Evolutionary conservation across 1,284 basidiomycete species (phyloP), one percentile per base, ranked within the genome.

Genomic region (Xerocomus tenax): DNA sequence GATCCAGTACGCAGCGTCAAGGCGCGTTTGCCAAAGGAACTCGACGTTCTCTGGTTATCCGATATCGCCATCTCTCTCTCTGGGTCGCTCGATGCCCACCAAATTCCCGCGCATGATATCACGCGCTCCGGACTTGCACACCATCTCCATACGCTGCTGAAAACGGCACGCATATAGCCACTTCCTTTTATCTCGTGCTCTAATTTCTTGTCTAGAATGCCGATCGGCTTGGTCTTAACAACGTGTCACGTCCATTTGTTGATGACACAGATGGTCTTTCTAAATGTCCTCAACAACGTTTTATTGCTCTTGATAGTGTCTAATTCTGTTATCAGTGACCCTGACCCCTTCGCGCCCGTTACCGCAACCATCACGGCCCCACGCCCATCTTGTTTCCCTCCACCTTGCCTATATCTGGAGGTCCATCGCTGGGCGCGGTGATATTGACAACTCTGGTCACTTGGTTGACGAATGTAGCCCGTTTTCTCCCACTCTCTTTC

Each of bases 401-500:
- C 71, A 82, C 53, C 66, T 84, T 23, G 61, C 69, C 51, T 83
- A 78, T 63, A 63, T 64, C 43, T 82, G 78, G 74, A 67, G 66
- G 59, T 72, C 70, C 10, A 48, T 54, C 39, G 15, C 45, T 25
- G 38, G 48, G 40, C 29, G 46, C 40, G 47, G 38, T 43, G 52
- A 61, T 19, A 18, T 12, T 15, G 16, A 38, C 51, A n/a, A 47
- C 45, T 52, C 54, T 10, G 21, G 39, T 21, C 41, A 32, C 30
- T 30, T 58, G 34, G 38, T 46, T 3, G 48, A 55, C 30, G 58
- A 51, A 52, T 41, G 48, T 21, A 53, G 57, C 30, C 79, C 78
- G 2, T 83, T 84, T 59, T 71, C 76, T 29, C 54, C 64, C 8
- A 66, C 64, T 18, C 66, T 77, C 25, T 69, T 78, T 46, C 70